These are phyloP conservation scores for Hypoxylon trugodes DNA, from an alignment of 495 filamentous ascomycete species.

Conservation along the genomic window DNA sequence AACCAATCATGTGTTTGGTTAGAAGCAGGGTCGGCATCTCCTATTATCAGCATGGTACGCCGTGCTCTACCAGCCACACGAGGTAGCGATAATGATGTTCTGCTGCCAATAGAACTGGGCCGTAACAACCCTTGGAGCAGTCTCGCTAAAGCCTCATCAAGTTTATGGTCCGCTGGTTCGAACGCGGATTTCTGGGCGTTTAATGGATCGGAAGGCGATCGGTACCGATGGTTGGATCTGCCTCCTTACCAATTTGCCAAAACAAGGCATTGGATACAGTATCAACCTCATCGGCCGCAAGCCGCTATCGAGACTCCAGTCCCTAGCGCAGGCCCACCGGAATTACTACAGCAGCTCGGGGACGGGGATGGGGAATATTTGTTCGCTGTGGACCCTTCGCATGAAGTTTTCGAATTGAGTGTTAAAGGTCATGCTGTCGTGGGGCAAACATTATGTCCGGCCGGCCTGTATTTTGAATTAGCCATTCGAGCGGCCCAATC, in stretches of 20 bases:
- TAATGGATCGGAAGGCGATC: constrained; percentile 4
- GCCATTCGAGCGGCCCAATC: constrained; percentile 22
- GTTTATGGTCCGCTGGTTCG: constrained; percentile 43
- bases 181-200: constrained; percentile 32
- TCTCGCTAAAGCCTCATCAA: constrained; percentile 31
- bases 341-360: constrained; percentile 16
- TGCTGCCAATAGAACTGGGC: constrained; percentile 12
- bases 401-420: constrained; percentile 5
- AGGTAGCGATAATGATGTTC: not conserved
- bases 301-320: constrained; percentile 2
- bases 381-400: constrained; percentile 28
- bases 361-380: constrained; percentile 29
- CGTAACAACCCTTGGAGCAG: constrained; percentile 14
- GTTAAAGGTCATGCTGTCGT: constrained; percentile 26
- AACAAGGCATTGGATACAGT: constrained; percentile 43
- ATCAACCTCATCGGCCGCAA: constrained; percentile 11
- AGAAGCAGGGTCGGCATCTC: constrained; percentile 48
- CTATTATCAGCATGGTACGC: constrained; percentile 45
- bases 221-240: constrained; percentile 49
- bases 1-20: constrained; percentile 46
- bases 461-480: constrained; percentile 25
- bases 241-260: constrained; percentile 66
- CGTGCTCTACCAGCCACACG: constrained; percentile 15
- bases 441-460: constrained; percentile 14
- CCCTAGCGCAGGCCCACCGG: constrained; percentile 5